Evolutionary conservation across 495 filamentous ascomycete species (phyloP), one percentile per base, ranked within the genome.

Genomic region (Podospora didyma): DNA sequence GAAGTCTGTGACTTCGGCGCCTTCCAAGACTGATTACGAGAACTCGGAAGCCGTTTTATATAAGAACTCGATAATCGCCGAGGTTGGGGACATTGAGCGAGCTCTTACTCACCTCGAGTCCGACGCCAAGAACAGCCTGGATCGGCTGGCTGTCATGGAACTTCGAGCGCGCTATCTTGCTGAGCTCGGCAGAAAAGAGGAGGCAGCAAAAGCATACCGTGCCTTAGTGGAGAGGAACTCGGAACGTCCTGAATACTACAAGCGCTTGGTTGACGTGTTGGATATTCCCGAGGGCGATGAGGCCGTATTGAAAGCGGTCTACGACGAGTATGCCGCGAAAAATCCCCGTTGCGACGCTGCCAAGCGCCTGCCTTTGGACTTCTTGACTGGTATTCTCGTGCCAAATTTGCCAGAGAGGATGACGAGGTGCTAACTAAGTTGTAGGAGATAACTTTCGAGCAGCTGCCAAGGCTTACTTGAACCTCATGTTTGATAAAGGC

Each of bases 31-130:
- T 17, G 94, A 99, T 70, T 71, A 78, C 59, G 94, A 99, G 67
- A 89, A 99, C 69, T 91, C 90, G n/a, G 94, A 99, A 72, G 93
- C 94, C 20, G 78, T 88, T 14, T 78, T 99, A 69, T 99, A 99
- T 75, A 97, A 96, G 74, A 99, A 97, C 69, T 80, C 81, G 19
- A 87, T 99, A 57, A 96, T 99, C 68, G 91, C 90, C 28, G 95
- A 97, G 69, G 76, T 77, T 24, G 90, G 91, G 11, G 85, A 97
- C 45, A 76, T 82, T 17, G 81, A 90, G 63, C 79, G 85, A 62
- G 94, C 94, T 17, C 69, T 99, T 69, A 87, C 96, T 48, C 90
- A 99, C 68, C 75, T 99, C 11, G 87, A 96, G 60, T 79, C 79
- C 7, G 81, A 89, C 46, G 80, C 80, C 41, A 89, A 92, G 77